Percentiles rank a stretch among this genome's conserved stretches.
These are phyloP conservation scores for Candolleomyces eurysporus DNA, from an alignment of 768 basidiomycete genomes.

Conservation along the genomic window DNA sequence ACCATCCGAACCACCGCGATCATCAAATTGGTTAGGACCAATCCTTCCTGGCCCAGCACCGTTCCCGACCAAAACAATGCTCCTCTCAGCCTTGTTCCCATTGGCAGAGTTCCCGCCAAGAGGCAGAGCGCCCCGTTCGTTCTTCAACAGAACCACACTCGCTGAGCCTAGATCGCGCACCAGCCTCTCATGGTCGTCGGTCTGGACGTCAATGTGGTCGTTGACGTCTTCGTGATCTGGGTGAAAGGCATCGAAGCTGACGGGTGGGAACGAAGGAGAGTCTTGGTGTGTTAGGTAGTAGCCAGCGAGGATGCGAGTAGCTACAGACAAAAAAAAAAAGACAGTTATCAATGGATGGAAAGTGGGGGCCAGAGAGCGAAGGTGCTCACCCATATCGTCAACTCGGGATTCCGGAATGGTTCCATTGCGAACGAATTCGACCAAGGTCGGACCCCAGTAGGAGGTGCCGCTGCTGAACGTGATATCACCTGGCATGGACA, in stretches of 20 bases:
- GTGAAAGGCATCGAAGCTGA: constrained; percentile 71
- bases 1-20: constrained; percentile 64
- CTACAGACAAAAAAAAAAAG: constrained; percentile 28
- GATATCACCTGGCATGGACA: constrained; percentile 70
- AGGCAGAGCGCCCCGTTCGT: constrained; percentile 54
- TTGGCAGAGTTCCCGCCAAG: constrained; percentile 28
- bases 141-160: constrained; percentile 76
- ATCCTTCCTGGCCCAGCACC: constrained; percentile 59
- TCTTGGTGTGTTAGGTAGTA: constrained; percentile 74
- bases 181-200: constrained; percentile 58
- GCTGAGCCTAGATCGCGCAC: constrained; percentile 75
- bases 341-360: not conserved
- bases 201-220: constrained; percentile 62
- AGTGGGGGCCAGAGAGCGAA: not conserved
- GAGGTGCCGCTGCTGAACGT: constrained; percentile 46
- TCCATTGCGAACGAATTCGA: constrained; percentile 65
- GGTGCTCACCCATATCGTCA: constrained; percentile 68
- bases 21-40: constrained; percentile 71
- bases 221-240: constrained; percentile 52
- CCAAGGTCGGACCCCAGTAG: constrained; percentile 70
- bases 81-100: constrained; percentile 34
- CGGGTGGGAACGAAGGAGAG: constrained; percentile 52
- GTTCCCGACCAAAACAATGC: constrained; percentile 60
- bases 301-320: constrained; percentile 68
- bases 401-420: constrained; percentile 64